A percentile compares a stretch with the other conserved stretches of the same genome.
Conservation (phyloP, 2,329 filamentous ascomycete species). For the Pseudogymnoascus sp. region DNA sequence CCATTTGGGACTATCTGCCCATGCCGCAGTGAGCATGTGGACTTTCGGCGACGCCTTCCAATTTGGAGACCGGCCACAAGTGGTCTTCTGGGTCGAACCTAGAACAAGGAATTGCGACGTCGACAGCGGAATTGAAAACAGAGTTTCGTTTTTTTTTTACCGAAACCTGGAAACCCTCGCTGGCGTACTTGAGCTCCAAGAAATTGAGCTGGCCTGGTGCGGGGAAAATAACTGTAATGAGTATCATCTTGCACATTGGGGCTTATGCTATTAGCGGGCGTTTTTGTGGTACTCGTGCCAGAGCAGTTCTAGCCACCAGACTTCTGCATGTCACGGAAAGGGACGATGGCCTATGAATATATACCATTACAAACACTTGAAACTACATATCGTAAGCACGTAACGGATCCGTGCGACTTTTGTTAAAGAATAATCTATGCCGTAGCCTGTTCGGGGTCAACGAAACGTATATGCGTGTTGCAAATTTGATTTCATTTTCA, state of each 20-base stretch:
- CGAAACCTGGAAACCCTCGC: neutral
- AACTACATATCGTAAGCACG: neutral
- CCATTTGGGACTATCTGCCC: neutral
- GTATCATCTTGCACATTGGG: slow-evolving; percentile 3
- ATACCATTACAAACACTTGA: slow-evolving; percentile 3
- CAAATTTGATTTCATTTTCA: neutral
- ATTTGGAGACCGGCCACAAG: neutral
- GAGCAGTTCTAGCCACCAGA: neutral
- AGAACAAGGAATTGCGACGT: neutral
- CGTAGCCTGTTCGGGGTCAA: neutral
- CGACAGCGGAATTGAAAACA: neutral
- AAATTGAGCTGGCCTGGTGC: slow-evolving; percentile 1
- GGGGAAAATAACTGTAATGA: neutral
- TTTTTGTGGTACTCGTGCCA: neutral
- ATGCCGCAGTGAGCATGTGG: neutral
- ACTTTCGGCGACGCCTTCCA: neutral
- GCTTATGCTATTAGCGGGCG: slow-evolving; percentile 6
- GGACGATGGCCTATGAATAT: neutral
- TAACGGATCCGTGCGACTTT: neutral
- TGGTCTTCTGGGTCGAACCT: neutral
- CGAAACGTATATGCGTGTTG: neutral
- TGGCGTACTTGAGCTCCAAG: neutral
- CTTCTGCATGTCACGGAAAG: neutral
- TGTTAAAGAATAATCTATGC: neutral
- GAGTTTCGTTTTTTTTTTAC: slow-evolving; percentile 2